Evolutionary conservation across 2,329 filamentous ascomycete genomes (phyloP).

Genomic region (Cladophialophora yegresii): DNA sequence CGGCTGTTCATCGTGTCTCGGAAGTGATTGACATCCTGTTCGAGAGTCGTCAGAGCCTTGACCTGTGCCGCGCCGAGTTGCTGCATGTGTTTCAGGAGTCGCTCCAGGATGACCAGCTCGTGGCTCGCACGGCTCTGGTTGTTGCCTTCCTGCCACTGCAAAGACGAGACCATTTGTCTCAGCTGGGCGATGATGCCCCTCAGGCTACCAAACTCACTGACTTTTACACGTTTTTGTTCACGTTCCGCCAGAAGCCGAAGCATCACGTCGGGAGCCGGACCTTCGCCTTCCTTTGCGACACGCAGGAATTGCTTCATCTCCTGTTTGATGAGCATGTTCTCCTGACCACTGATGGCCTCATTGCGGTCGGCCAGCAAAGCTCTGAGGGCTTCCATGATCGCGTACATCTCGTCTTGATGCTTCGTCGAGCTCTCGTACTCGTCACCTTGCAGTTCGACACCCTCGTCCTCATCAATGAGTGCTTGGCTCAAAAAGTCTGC

Average conservation of each 20-base stretch:
- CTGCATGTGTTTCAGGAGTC: slow-evolving; percentile 63
- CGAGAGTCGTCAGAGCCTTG: slow-evolving; percentile 53
- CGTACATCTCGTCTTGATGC: slow-evolving; percentile 83
- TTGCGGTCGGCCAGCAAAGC: slow-evolving; percentile 77
- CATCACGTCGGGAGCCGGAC: slow-evolving; percentile 70
- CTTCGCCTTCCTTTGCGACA: slow-evolving; percentile 63
- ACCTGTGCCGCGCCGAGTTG: slow-evolving; percentile 55
- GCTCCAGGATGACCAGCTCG: slow-evolving; percentile 67
- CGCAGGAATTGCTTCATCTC: slow-evolving; percentile 66
- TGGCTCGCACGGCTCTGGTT: slow-evolving; percentile 59
- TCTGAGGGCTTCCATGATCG: slow-evolving; percentile 77
- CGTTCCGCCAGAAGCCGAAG: slow-evolving; percentile 52
- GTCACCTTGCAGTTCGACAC: slow-evolving; percentile 76
- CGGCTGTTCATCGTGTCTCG: slow-evolving; percentile 78
- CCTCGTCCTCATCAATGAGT: slow-evolving; percentile 79
- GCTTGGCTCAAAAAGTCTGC: slow-evolving; percentile 71
- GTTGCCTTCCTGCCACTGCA: slow-evolving; percentile 60
- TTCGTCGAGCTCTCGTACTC: slow-evolving; percentile 88
- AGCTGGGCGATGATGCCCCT: slow-evolving; percentile 70
- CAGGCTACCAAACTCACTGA: slow-evolving; percentile 62
- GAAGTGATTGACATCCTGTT: slow-evolving; percentile 73
- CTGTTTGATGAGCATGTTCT: slow-evolving; percentile 72
- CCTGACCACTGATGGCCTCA: slow-evolving; percentile 72
- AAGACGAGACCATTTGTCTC: slow-evolving; percentile 61
- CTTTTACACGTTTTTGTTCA: slow-evolving; percentile 48